These are phyloP conservation scores for Penicillium tannophilum DNA, from an alignment of 495 filamentous ascomycete genomes.

Conservation along the genomic window DNA sequence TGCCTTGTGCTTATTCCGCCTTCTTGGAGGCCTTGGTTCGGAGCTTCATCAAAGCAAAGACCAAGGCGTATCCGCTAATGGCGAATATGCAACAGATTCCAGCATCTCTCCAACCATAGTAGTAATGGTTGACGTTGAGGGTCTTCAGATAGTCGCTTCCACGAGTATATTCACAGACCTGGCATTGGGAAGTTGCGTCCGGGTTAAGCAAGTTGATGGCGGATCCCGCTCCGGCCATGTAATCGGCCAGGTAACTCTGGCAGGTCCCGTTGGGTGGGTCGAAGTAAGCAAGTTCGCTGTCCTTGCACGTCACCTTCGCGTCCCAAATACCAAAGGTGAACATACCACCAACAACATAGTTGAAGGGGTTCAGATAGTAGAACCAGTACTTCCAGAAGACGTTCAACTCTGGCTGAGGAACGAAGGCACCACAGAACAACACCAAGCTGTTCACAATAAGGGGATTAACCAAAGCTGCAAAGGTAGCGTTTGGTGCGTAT, in stretches of 20 bases:
- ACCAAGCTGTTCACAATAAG: conserved; percentile 57
- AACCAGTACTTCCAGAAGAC: conserved; percentile 74
- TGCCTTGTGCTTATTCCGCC: conserved; percentile 26
- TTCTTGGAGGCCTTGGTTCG: conserved; percentile 46
- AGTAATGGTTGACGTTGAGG: conserved; percentile 43
- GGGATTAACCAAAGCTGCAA: conserved; percentile 56
- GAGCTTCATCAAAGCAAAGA: conserved; percentile 52
- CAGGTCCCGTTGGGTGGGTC: conserved; percentile 56
- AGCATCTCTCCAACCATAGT: conserved; percentile 47
- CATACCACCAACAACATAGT: conserved; percentile 65
- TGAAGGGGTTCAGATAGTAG: conserved; percentile 71
- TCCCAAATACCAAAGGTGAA: conserved; percentile 61
- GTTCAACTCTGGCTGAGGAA: conserved; percentile 49
- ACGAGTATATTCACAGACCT: conserved; percentile 55
- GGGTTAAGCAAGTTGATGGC: conserved; percentile 55
- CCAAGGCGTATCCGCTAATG: conserved; percentile 48
- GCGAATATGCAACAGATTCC: conserved; percentile 50
- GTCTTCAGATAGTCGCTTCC: conserved; percentile 45
- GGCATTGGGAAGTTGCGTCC: conserved; percentile 53
- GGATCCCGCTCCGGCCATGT: conserved; percentile 49
- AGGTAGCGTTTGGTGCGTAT: conserved; percentile 56
- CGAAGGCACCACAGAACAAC: conserved; percentile 53
- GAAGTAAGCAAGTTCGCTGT: conserved; percentile 59
- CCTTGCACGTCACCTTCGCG: conserved; percentile 55
- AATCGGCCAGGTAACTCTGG: conserved; percentile 55